Conservation (phyloP, 2,329 filamentous ascomycete genomes). For the Fusarium tjaetaba region DNA sequence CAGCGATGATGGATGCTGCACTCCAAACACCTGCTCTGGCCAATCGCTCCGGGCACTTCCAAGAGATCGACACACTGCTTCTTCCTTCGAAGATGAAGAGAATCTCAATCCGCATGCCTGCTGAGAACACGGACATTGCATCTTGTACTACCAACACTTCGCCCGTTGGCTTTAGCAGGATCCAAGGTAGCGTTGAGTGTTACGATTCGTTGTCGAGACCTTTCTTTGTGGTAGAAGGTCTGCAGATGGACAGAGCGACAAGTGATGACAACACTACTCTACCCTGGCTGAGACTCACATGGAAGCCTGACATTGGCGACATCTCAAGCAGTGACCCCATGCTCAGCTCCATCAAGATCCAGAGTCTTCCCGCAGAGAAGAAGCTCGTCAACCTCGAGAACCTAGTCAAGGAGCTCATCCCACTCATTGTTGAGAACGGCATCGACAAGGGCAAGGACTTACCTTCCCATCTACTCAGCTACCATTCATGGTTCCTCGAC, state of each 20-base stretch:
- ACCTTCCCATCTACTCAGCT: slow-evolving; percentile 24
- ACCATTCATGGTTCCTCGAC: slow-evolving; percentile 31
- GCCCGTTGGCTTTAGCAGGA: slow-evolving; percentile 33
- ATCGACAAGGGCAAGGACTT: slow-evolving; percentile 25
- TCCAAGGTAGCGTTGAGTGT: slow-evolving; percentile 33
- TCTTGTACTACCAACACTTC: slow-evolving; percentile 34
- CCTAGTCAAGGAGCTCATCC: slow-evolving; percentile 36
- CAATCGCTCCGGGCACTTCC: slow-evolving; percentile 36
- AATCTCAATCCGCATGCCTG: slow-evolving; percentile 38
- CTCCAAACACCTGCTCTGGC: slow-evolving; percentile 37
- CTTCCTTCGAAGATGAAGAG: slow-evolving; percentile 36
- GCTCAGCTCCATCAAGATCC: slow-evolving; percentile 35
- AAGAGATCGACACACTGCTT: slow-evolving; percentile 38
- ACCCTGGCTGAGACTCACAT: slow-evolving; percentile 35
- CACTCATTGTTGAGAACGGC: slow-evolving; percentile 31
- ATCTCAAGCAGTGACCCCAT: slow-evolving; percentile 33
- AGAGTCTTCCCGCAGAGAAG: slow-evolving; percentile 38
- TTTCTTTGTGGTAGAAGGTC: slow-evolving; percentile 37
- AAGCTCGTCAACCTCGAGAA: slow-evolving; percentile 38
- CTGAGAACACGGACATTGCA: slow-evolving; percentile 28
- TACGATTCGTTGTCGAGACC: slow-evolving; percentile 27
- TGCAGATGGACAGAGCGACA: slow-evolving; percentile 39
- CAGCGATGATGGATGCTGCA: slow-evolving; percentile 40
- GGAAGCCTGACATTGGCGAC: slow-evolving; percentile 39
- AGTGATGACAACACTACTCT: slow-evolving; percentile 33